Base-by-base conservation (phyloP, 2,329 filamentous ascomycete genomes). In the Aspergillus hiratsukae region DNA sequence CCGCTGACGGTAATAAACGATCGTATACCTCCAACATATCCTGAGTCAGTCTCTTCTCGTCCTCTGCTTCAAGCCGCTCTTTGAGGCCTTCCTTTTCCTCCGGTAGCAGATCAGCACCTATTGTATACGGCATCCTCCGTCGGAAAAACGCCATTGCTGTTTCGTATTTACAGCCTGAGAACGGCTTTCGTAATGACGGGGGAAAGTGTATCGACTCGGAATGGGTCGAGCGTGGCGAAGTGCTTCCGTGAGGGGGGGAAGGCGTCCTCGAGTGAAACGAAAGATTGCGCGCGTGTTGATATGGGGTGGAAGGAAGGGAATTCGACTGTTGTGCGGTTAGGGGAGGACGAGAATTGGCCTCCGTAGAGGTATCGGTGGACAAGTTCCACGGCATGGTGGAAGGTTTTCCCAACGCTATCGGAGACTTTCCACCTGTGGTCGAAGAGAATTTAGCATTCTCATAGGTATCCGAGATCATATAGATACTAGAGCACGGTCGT, bases 271-370 rank as follows among this genome's bases (percentile, higher is more conserved):
- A 94, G 70, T 86, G 85, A 66, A 89, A 89, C 2, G 88, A 88
- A 68, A 94, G 88, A 66, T 92, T 87, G 57, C 91, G 86, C 62
- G 91, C 85, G 74, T 90, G 88, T 72, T 97, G 92, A 69, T 93
- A 90, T 8, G 93, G 94, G 3, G 93, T 97, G 1, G 93, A 95
- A 1, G 93, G 93, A 50, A 97, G 90, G 8, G 93, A 97, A 71
- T 83, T 96, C 25, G 93, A 95, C 70, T 95, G 84, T 52, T 86
- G 85, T 49, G 80, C 82, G 57, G 76, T 75, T 62, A 83, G 74
- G 60, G 81, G 75, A 57, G 80, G 76, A 62, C 81, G 76, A 70
- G 76, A 62, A 65, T 69, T 63, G 54, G 69, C 62, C 61, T 72
- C 68, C 53, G 73, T 55, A 49, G 69, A 67, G 61, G 69, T 65